A percentile compares a stretch with the other conserved stretches of the same genome.
Evolutionary conservation across 2,329 filamentous ascomycete species (phyloP).

Genomic region (Sarocladiaceae sp.): DNA sequence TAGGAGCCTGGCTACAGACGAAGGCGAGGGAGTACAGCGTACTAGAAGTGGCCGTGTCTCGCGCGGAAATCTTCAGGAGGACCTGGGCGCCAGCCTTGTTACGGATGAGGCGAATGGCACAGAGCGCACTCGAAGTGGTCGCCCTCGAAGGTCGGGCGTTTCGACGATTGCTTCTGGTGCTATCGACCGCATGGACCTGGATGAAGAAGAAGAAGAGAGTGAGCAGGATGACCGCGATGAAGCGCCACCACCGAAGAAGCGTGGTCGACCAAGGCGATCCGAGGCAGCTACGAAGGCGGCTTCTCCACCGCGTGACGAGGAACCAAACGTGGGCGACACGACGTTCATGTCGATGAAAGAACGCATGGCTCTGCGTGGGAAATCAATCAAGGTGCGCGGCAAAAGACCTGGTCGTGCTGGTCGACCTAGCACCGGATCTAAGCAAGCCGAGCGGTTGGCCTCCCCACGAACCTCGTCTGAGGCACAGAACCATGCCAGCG

Average conservation of each 20-base stretch:
- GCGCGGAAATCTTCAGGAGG: slow-evolving; percentile 12
- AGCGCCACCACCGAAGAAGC: slow-evolving; percentile 12
- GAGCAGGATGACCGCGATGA: slow-evolving; percentile 6
- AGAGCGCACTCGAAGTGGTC: slow-evolving; percentile 21
- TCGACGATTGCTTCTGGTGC: slow-evolving; percentile 10
- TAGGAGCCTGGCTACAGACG: not conserved
- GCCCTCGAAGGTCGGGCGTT: slow-evolving; percentile 22
- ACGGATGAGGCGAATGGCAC: not conserved
- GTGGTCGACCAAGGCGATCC: slow-evolving; percentile 23
- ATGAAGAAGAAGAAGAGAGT: not conserved
- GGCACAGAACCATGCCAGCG: not conserved
- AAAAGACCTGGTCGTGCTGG: not conserved
- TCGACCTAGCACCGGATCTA: not conserved
- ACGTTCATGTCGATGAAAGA: slow-evolving; percentile 52
- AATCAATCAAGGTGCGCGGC: slow-evolving; percentile 46
- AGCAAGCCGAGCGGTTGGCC: not conserved
- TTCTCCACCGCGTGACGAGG: not conserved
- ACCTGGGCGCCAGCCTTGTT: not conserved
- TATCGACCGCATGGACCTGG: not conserved
- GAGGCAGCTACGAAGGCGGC: slow-evolving; percentile 16
- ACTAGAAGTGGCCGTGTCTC: slow-evolving; percentile 23
- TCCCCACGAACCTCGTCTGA: not conserved
- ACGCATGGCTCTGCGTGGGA: slow-evolving; percentile 50
- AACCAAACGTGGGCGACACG: not conserved
- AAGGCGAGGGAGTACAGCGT: slow-evolving; percentile 10